Conservation (phyloP, 2,329 filamentous ascomycete genomes). For the Beauveria australis region DNA sequence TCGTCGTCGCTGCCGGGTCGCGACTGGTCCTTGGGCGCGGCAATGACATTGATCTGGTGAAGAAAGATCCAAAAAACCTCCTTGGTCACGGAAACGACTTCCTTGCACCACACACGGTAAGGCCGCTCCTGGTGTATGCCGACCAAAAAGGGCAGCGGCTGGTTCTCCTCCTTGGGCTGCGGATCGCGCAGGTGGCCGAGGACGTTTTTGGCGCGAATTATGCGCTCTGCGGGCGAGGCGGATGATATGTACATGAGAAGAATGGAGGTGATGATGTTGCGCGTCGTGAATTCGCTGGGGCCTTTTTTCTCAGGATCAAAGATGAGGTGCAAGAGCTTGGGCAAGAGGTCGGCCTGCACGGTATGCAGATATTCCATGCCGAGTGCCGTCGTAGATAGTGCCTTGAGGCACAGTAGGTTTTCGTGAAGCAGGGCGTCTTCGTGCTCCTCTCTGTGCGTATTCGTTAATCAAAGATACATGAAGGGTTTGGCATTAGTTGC, state of each 20-base stretch:
- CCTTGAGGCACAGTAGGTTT: slow-evolving; percentile 86
- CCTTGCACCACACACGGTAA: slow-evolving; percentile 90
- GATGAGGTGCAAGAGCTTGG: slow-evolving; percentile 76
- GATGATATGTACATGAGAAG: slow-evolving; percentile 81
- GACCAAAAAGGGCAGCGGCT: slow-evolving; percentile 76
- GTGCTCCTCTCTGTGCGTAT: slow-evolving; percentile 67
- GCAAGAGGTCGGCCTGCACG: slow-evolving; percentile 75
- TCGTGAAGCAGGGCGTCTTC: slow-evolving; percentile 91
- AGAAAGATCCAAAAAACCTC: slow-evolving; percentile 99
- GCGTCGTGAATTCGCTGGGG: slow-evolving; percentile 90
- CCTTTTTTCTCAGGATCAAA: slow-evolving; percentile 99
- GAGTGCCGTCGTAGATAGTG: slow-evolving; percentile 81
- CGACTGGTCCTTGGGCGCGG: slow-evolving; percentile 40
- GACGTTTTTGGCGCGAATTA: slow-evolving; percentile 62
- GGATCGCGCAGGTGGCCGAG: slow-evolving; percentile 75
- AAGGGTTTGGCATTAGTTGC: slow-evolving; percentile 20
- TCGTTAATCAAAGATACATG: slow-evolving; percentile 16
- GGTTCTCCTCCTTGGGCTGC: slow-evolving; percentile 62
- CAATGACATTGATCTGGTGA: slow-evolving; percentile 83
- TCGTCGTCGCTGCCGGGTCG: slow-evolving; percentile 12
- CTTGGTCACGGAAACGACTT: slow-evolving; percentile 86
- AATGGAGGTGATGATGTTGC: slow-evolving; percentile 80
- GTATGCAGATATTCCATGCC: slow-evolving; percentile 74
- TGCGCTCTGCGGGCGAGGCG: slow-evolving; percentile 51
- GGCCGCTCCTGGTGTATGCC: slow-evolving; percentile 82